Evolutionary conservation across 164 flowering plant species (phyloP), one percentile per base, ranked within the genome.

Genomic region (Magnolia changhungtana): DNA sequence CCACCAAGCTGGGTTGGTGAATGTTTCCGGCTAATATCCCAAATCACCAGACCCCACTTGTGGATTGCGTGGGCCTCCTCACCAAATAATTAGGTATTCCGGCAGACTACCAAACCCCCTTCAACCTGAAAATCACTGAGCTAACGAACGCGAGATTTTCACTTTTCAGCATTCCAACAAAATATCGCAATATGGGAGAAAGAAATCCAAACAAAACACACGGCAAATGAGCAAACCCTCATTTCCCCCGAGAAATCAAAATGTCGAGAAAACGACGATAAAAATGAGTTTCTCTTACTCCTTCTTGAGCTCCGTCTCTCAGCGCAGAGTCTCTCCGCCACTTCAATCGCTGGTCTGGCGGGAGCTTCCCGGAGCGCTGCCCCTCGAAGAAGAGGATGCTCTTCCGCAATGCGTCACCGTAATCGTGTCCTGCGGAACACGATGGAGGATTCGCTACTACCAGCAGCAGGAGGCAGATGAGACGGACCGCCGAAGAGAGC

Each of bases 321-420:
- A 93, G 55, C 29, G 92, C 98, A 71, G 98, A 95, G 84, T 95
- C 93, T 0, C 84, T 78, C 79, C 98, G 97, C 98, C 98, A 95
- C 18, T 80, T 76, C 80, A 95, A 5, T 52, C 96, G 95, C 81
- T 95, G 98, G 67, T 91, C 92, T 0, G 87, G 84, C 0, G 98
- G 98, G 59, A 95, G 95, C n/a, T 79, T 80, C 31, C 98, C 98
- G 52, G 98, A 95, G 8, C 98, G 89, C 76, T 95, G 98, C 77
- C 98, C 98, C 78, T 95, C 98, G 84, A 95, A 95, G 88, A 95
- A 93, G 80, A 93, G 90, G 71, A 95, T 89, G 87, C 98, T 85
- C 82, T 92, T 93, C 20, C 83, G 85, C 50, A 95, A 90, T 21
- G 98, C 98, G 72, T 90, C 93, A 75, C 52, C 77, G 88, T 95